Base-by-base conservation (phyloP, 441 rosid genomes). In the Adansonia rubrostipa region DNA sequence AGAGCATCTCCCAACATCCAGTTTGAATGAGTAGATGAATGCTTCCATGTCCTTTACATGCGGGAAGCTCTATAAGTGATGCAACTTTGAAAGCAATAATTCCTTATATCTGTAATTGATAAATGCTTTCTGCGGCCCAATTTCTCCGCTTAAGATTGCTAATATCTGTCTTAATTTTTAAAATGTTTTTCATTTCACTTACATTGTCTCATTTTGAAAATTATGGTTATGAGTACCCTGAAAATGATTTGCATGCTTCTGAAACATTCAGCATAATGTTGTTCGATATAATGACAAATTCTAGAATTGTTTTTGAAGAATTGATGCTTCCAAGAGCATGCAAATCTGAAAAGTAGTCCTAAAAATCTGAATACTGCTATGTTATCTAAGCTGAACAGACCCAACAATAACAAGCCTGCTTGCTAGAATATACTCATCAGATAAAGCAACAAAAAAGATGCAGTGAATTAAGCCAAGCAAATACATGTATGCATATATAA, bases 151-250 rank as follows among this genome's bases (percentile, higher is more conserved):
- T 1, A 70, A 51, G 3, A 54, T 70, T 48, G 44, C 60, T 50
- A 22, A 70, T 20, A 45, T 70, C 74, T 13, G 17, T 24, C 24
- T 28, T 48, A 70, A 51, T 6, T 3, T 48, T 69, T 22, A 50
- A 48, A 48, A 70, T 50, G 20, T 24, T 68, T 50, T 70, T 33
- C 58, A 69, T 70, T 70, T 51, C 50, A 22, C 44, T 28, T 70
- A 70, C 20, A 22, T 9, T 50, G 74, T 70, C 74, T 48, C 19
- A 70, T 48, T 45, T 51, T 6, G 58, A 24, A 70, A 70, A 70
- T 70, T 51, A 70, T 50, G 74, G 57, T 70, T 70, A 50, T 22
- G 36, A 70, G 24, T 70, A 28, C 60, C 58, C 58, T 48, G 74
- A 70, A 70, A 50, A 57, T 70, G n/a, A 70, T 70, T 24, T 14